Evolutionary conservation across 106 monocot genomes (phyloP).

Genomic region (Allium fistulosum): DNA sequence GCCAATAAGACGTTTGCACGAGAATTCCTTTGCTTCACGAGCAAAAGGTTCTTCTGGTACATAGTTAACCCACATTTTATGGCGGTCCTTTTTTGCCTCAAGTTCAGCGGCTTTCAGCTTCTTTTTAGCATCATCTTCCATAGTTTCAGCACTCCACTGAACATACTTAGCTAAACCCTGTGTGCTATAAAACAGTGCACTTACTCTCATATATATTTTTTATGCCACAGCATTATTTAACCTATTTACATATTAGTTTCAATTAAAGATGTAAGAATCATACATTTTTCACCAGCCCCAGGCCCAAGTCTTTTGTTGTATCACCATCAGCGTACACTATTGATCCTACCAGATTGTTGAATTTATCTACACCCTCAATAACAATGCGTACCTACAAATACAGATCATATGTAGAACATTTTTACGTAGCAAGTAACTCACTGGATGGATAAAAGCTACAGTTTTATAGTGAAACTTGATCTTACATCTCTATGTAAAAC

Average conservation of each 20-base stretch:
- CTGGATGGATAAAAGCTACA: neutral
- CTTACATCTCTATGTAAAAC: slow-evolving; percentile 87
- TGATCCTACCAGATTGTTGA: slow-evolving; percentile 88
- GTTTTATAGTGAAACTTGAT: neutral
- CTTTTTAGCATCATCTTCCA: slow-evolving; percentile 82
- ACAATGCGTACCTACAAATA: slow-evolving; percentile 77
- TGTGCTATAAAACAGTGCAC: neutral
- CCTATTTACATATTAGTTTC: no score
- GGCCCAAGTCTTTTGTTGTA: slow-evolving; percentile 68
- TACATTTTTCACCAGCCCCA: slow-evolving; percentile 90
- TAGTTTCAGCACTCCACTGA: slow-evolving; percentile 95
- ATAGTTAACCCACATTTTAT: slow-evolving; percentile 81
- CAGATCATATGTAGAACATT: neutral
- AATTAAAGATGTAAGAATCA: slow-evolving; percentile 1
- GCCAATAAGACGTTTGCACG: slow-evolving; percentile 77
- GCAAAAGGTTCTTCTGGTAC: slow-evolving; percentile 77
- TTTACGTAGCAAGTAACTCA: neutral
- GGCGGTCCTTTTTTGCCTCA: slow-evolving; percentile 82
- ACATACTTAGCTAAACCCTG: slow-evolving; percentile 95
- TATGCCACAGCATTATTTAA: neutral
- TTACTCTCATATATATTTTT: neutral
- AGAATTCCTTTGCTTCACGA: slow-evolving; percentile 89
- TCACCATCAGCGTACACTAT: no score
- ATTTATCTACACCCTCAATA: slow-evolving; percentile 92
- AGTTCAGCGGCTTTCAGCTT: slow-evolving; percentile 80